Conservation (phyloP, 1,284 basidiomycete species). For the Fistulina hepatica region DNA sequence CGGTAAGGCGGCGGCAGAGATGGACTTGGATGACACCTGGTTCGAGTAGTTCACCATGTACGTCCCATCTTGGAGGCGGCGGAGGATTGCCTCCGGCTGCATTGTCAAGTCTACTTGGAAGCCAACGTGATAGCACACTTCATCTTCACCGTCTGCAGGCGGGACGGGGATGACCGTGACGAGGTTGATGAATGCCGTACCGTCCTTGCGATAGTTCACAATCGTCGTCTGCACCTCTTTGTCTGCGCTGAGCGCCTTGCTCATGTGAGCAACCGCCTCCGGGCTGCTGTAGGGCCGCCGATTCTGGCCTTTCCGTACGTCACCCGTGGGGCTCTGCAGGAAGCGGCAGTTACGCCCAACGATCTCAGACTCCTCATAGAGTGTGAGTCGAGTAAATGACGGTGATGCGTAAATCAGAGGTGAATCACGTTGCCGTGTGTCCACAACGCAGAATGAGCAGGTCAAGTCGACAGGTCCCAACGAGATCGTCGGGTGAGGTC, state of each 20-base stretch:
- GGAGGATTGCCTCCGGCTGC: constrained; percentile 77
- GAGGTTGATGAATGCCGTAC: constrained; percentile 79
- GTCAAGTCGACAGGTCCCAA: constrained; percentile 89
- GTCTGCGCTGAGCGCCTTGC: constrained; percentile 52
- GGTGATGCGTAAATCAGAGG: constrained; percentile 87
- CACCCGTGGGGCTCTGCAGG: constrained; percentile 67
- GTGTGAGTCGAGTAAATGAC: constrained; percentile 71
- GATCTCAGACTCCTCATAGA: constrained; percentile 70
- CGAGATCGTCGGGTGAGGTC: constrained; percentile 65
- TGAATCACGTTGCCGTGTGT: constrained; percentile 67
- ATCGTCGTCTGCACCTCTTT: constrained; percentile 85
- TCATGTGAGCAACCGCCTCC: constrained; percentile 60
- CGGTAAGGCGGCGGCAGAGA: constrained; percentile 2
- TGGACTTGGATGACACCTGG: too few species aligned
- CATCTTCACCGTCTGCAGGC: constrained; percentile 48
- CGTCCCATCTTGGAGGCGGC: constrained; percentile 65
- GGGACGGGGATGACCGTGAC: constrained; percentile 76
- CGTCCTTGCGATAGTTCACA: constrained; percentile 83
- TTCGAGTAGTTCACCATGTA: constrained; percentile 50
- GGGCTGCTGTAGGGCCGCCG: constrained; percentile 61
- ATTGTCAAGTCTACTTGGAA: constrained; percentile 87
- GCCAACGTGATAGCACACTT: constrained; percentile 80
- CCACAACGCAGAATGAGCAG: constrained; percentile 83
- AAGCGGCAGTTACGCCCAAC: constrained; percentile 89
- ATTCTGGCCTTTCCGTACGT: constrained; percentile 50